Evolutionary conservation across 495 filamentous ascomycete genomes (phyloP).

Genomic region (Hypoxylon perforatum): DNA sequence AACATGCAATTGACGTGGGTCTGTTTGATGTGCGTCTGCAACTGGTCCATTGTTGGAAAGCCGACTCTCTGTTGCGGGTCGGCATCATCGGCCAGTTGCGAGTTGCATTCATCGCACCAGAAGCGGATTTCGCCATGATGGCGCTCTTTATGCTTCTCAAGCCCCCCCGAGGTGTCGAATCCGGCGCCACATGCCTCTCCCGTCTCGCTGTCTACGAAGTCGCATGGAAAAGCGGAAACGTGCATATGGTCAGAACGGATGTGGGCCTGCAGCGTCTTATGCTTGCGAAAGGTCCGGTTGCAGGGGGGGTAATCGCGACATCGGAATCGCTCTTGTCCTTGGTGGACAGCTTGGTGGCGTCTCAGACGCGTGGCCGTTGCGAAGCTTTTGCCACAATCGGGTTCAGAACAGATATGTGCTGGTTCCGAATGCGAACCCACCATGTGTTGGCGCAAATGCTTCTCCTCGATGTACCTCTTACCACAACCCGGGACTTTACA

Average conservation of each 20-base stretch:
- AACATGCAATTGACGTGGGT: conserved; percentile 79
- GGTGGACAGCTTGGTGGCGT: conserved; percentile 73
- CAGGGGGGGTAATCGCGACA: conserved; percentile 83
- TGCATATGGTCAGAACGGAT: conserved; percentile 77
- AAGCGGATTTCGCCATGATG: conserved; percentile 76
- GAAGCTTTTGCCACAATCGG: conserved; percentile 83
- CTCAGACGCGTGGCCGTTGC: conserved; percentile 77
- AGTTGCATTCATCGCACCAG: conserved; percentile 75
- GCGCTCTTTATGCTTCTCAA: conserved; percentile 76
- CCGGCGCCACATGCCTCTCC: conserved; percentile 70
- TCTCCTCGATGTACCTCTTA: conserved; percentile 83
- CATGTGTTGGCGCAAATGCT: conserved; percentile 84
- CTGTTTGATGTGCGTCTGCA: conserved; percentile 76
- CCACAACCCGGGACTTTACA: conserved; percentile 77
- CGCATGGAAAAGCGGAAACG: conserved; percentile 74
- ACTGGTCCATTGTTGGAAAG: conserved; percentile 75
- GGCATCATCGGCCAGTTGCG: conserved; percentile 41
- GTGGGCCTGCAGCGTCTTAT: conserved; percentile 86
- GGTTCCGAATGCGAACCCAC: conserved; percentile 82
- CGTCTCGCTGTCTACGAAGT: conserved; percentile 64
- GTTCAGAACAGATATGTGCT: conserved; percentile 74
- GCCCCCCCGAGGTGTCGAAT: conserved; percentile 75
- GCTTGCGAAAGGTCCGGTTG: conserved; percentile 84
- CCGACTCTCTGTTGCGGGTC: conserved; percentile 52
- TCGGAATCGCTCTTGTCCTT: conserved; percentile 72